Base-by-base conservation (phyloP, 2,329 filamentous ascomycete species). In the Hypoxylon sp. region DNA sequence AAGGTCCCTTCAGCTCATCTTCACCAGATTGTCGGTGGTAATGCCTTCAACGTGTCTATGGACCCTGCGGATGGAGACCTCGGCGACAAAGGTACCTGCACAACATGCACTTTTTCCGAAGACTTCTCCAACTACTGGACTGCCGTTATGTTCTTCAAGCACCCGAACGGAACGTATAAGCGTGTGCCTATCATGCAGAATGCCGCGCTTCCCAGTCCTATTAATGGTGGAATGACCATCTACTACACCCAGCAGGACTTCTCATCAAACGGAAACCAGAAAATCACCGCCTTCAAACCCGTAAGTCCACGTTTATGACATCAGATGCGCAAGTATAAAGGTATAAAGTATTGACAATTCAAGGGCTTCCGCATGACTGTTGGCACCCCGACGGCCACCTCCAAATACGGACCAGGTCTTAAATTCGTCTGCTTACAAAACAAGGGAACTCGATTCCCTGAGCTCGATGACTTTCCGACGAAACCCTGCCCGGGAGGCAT, bases 291-390 rank as follows among this genome's bases (percentile, higher is more conserved):
- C 9, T 83, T 84, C 74, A 80, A 79, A 63, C 78, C 80, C 13
- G 79, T 80, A 62, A 72, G 78, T 72, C 2, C 28, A 30, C 28
- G 28, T 30, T 30, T 1, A 4, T 52, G 32, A 25, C 3, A 25
- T 17, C n/a, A 13, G 14, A 14, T 2, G 17, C 10, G 4, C 19
- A 1, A 38, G 23, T 5, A 11, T 34, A 49, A 45, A 10, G 58
- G 23, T 5, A 11, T 34, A 49, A 45, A 10, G 58, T 56, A 38
- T 67, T 46, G 55, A 69, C 17, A 7, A 23, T 3, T 0, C 5
- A 49, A 80, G 79, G 81, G 81, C 17, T 83, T 83, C 76, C 78
- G 81, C 49, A 83, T 83, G 81, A 79, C 80, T 2, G 75, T 82
- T 9, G 82, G 81, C 43, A 79, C 75, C 36, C 74, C 74, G 13